These are phyloP conservation scores for Capsicum rhomboideum DNA, from an alignment of 257 asterid genomes.

Conservation along the genomic window DNA sequence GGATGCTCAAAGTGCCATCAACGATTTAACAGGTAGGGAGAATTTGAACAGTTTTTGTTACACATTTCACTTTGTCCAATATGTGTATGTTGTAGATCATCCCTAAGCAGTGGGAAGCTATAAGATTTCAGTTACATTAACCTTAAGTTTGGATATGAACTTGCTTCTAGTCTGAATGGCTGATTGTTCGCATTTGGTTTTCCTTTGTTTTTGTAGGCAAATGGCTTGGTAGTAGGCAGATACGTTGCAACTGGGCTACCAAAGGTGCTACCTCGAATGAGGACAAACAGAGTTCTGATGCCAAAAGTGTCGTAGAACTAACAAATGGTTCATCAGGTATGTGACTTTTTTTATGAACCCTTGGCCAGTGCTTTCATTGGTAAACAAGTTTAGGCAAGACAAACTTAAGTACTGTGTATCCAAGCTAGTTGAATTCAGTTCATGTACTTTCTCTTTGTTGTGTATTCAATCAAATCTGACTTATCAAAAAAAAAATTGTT, in stretches of 20 bases:
- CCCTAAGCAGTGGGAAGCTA: not conserved
- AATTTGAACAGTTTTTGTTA: not conserved
- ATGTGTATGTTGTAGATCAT: not conserved
- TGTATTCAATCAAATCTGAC: not conserved
- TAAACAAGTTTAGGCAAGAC: not conserved
- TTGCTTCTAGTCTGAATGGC: conserved; percentile 1
- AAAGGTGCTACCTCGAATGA: conserved; percentile 76
- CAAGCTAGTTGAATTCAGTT: not conserved
- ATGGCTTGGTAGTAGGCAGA: conserved; percentile 95
- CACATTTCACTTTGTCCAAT: not conserved
- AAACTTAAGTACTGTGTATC: not conserved
- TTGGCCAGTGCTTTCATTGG: not conserved
- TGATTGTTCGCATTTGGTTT: not conserved
- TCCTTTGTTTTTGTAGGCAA: conserved; percentile 40
- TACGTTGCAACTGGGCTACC: conserved; percentile 95
- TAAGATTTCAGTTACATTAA: not conserved
- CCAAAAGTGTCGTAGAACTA: conserved; percentile 77
- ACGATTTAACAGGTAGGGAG: conserved; percentile 69
- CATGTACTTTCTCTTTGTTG: not conserved
- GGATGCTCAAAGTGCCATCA: conserved; percentile 96
- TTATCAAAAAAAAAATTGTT: too few species aligned
- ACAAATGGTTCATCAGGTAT: conserved; percentile 69
- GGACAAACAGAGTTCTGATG: conserved; percentile 64
- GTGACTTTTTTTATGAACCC: not conserved
- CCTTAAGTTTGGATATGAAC: not conserved